Percentiles rank a stretch among this genome's conserved stretches.
These are phyloP conservation scores for Lasiodiplodia hormozganensis DNA, from an alignment of 2,329 filamentous ascomycete genomes.

Conservation along the genomic window DNA sequence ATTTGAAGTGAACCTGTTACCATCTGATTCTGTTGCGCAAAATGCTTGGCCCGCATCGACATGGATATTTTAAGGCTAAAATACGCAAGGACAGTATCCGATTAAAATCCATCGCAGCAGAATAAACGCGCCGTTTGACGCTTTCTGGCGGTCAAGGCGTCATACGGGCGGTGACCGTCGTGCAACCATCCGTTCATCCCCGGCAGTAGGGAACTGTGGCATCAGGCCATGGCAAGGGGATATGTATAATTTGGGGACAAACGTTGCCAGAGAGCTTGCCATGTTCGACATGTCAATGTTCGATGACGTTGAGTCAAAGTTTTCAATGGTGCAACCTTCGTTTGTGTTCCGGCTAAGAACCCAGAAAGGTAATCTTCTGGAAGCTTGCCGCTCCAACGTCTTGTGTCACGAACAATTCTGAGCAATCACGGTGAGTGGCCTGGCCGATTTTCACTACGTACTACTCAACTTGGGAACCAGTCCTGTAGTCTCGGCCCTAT, in stretches of 20 bases:
- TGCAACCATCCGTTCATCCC: conserved; percentile 10
- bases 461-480: no score
- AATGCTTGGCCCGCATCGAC: not conserved
- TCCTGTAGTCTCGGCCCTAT: no score
- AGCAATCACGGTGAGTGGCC: no score
- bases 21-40: not conserved
- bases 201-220: not conserved
- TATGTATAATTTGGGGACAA: not conserved
- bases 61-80: not conserved
- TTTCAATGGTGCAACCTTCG: not conserved
- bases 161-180: conserved; percentile 18
- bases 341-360: not conserved
- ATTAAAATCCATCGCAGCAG: not conserved
- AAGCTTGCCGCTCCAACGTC: not conserved
- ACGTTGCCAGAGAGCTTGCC: no score
- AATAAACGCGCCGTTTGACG: not conserved
- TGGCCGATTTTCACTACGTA: no score
- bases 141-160: conserved; percentile 8
- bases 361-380: not conserved
- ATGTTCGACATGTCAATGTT: not conserved
- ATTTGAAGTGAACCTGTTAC: not conserved
- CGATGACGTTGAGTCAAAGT: not conserved
- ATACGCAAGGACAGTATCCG: no score
- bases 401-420: no score
- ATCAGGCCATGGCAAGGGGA: not conserved